Percentiles rank a stretch among this genome's conserved stretches.
These are phyloP conservation scores for Sarcocystis neurona DNA, from an alignment of 169 alveolate species.

Conservation along the genomic window DNA sequence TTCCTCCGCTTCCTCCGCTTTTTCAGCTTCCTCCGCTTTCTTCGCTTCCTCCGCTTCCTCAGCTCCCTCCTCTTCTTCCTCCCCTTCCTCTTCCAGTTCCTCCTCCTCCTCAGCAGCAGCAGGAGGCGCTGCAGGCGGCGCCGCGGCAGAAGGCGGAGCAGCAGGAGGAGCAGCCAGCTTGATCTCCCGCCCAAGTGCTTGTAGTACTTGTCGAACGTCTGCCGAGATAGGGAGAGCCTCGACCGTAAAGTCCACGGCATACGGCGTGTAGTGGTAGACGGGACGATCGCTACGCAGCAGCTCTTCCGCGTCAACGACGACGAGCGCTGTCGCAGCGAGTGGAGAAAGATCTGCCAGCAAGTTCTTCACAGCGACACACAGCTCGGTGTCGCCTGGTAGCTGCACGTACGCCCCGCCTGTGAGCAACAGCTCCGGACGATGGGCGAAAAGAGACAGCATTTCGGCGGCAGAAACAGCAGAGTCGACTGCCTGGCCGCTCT, in stretches of 20 bases:
- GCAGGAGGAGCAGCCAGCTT: not conserved
- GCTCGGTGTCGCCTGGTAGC: conserved; percentile 8
- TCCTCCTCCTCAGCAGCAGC: not conserved
- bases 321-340: not conserved
- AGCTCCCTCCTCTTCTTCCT: not conserved
- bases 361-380: not conserved
- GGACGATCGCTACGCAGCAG: not conserved
- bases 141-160: too few relatives aligned
- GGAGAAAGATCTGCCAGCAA: not conserved
- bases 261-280: not conserved
- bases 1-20: too few relatives aligned
- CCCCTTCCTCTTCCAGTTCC: not conserved
- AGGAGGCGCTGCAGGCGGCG: too few relatives aligned
- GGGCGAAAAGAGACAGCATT: conserved; percentile 1
- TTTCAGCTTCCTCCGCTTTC: too few relatives aligned
- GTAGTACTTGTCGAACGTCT: not conserved
- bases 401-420: conserved; percentile 13
- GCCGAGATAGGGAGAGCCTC: not conserved
- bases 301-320: not conserved
- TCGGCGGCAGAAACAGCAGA: conserved; percentile 49
- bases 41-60: not conserved
- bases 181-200: not conserved
- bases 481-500: conserved; percentile 42
- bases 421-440: conserved; percentile 40
- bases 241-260: not conserved